phyloP scores from a whole-genome alignment of 495 filamentous ascomycete genomes.

The Penicillium taxi region DNA sequence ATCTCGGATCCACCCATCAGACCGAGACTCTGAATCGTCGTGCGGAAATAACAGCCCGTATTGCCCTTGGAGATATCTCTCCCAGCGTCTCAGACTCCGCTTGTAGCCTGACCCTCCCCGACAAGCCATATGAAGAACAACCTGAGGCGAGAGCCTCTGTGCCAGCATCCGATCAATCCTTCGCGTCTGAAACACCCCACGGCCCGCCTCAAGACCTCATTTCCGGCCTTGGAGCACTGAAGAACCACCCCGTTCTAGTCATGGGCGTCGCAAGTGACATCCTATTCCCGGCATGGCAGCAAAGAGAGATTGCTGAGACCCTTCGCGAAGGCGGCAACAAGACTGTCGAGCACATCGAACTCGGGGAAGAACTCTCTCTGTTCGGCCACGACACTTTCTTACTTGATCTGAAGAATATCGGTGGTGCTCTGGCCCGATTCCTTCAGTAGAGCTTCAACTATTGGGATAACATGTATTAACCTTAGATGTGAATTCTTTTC shows the following conservation, averaged over 20 bases:
- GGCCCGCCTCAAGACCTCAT: slow-evolving; percentile 70
- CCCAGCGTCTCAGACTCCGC: slow-evolving; percentile 29
- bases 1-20: slow-evolving; percentile 68
- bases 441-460: slow-evolving; percentile 48
- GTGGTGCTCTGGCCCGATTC: slow-evolving; percentile 72
- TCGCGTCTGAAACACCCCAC: slow-evolving; percentile 8
- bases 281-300: slow-evolving; percentile 96
- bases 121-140: slow-evolving; percentile 76
- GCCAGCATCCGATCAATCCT: slow-evolving; percentile 18
- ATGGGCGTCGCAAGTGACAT: slow-evolving; percentile 96
- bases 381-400: slow-evolving; percentile 98
- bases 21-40: slow-evolving; percentile 40
- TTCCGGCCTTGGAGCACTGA: slow-evolving; percentile 59
- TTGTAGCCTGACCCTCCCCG: slow-evolving; percentile 81
- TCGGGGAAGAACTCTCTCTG: slow-evolving; percentile 83
- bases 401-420: slow-evolving; percentile 85
- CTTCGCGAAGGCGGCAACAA: slow-evolving; percentile 67
- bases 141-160: slow-evolving; percentile 36
- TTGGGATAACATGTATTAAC: neutral
- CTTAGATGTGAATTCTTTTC: too few relatives aligned
- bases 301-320: slow-evolving; percentile 86
- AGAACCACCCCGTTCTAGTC: slow-evolving; percentile 71
- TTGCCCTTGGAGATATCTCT: slow-evolving; percentile 29
- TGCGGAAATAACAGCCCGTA: slow-evolving; percentile 40
- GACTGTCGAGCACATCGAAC: slow-evolving; percentile 75